Percentiles rank a stretch among this genome's conserved stretches.
phyloP scores from a whole-genome alignment of 148 eudicot species.

The Silene uniflora region DNA sequence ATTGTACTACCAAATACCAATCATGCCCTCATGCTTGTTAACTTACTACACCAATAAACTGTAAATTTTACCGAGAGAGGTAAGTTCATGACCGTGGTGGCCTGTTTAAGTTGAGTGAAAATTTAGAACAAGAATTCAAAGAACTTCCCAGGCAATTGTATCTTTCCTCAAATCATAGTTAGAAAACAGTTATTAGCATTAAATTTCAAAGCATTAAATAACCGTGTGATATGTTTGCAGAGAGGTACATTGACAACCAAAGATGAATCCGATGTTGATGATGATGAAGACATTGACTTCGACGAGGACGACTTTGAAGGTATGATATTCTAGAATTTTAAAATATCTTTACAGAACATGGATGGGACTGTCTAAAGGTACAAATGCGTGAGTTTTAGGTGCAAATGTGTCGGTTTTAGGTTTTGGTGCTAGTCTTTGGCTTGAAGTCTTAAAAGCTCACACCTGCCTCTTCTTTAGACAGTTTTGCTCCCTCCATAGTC shows the following conservation, averaged over 20 bases:
- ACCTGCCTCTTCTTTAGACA: background rate
- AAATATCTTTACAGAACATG: background rate
- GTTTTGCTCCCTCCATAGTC: background rate
- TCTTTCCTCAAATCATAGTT: background rate
- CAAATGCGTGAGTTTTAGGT: background rate
- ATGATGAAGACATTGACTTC: conserved; percentile 74
- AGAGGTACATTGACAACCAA: conserved; percentile 45
- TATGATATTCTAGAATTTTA: conserved; percentile 12
- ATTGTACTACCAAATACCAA: too few relatives aligned
- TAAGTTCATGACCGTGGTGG: background rate
- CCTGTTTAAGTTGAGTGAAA: background rate
- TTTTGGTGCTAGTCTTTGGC: background rate
- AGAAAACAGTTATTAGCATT: background rate
- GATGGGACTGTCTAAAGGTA: background rate
- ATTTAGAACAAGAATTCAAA: background rate
- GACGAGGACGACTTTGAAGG: conserved; percentile 91
- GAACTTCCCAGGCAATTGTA: background rate
- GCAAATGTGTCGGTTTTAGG: background rate
- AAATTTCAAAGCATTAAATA: background rate
- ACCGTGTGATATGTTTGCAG: conserved; percentile 20
- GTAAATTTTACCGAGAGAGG: too few relatives aligned
- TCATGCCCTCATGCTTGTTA: too few relatives aligned
- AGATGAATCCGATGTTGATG: conserved; percentile 61
- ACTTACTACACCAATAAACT: too few relatives aligned
- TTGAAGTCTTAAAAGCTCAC: background rate